These are phyloP conservation scores for Salvia splendens DNA, from an alignment of 257 asterid species.

Conservation along the genomic window DNA sequence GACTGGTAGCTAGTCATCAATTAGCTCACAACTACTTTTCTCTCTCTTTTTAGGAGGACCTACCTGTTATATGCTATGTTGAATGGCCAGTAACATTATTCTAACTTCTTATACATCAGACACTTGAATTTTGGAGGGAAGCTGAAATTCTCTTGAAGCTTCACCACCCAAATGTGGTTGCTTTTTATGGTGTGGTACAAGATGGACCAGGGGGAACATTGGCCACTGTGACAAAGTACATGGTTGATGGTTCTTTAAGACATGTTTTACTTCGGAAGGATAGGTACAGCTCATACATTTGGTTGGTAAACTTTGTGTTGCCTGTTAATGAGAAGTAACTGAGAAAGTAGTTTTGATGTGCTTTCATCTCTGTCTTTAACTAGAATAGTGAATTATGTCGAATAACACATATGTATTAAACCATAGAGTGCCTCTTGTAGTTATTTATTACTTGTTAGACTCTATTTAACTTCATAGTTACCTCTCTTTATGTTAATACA, in stretches of 20 bases:
- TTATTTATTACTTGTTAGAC: not conserved
- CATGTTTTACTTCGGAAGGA: slow-evolving; percentile 73
- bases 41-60: too few species aligned
- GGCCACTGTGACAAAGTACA: slow-evolving; percentile 71
- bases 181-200: slow-evolving; percentile 74
- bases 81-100: too few species aligned
- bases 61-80: too few species aligned
- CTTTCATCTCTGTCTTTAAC: not conserved
- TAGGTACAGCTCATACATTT: slow-evolving; percentile 38
- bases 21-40: not conserved
- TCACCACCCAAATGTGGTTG: slow-evolving; percentile 83
- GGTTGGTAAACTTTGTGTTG: not conserved
- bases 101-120: slow-evolving; percentile 33
- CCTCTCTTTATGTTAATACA: not conserved
- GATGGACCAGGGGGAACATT: slow-evolving; percentile 77
- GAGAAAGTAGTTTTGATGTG: not conserved
- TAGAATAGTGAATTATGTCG: not conserved
- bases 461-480: not conserved
- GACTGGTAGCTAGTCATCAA: slow-evolving; percentile 50
- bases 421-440: not conserved
- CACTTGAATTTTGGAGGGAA: slow-evolving; percentile 71
- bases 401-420: not conserved
- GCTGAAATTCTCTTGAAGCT: slow-evolving; percentile 76
- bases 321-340: not conserved
- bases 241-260: slow-evolving; percentile 74